A percentile compares a stretch with the other conserved stretches of the same genome.
Conservation (phyloP, 495 filamentous ascomycete species). For the Baudoinia panamericana region DNA sequence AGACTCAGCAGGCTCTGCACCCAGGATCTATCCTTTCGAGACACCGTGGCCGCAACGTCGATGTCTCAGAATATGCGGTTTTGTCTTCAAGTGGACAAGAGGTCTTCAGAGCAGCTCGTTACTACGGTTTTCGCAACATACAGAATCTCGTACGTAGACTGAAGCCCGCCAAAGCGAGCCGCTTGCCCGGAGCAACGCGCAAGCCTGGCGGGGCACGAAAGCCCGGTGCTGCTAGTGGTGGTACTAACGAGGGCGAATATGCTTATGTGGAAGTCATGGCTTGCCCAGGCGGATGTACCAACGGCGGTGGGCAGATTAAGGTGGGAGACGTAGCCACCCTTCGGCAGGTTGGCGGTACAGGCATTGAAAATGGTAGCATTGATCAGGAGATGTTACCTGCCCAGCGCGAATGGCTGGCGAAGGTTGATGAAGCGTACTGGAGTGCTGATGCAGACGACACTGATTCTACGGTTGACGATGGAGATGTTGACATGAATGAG, state of each 20-base stretch:
- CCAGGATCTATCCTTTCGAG: constrained; percentile 54
- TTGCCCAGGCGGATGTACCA: constrained; percentile 93
- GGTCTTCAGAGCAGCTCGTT: constrained; percentile 71
- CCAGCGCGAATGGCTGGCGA: constrained; percentile 73
- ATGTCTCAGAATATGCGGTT: constrained; percentile 69
- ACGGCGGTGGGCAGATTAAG: constrained; percentile 91
- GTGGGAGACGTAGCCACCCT: constrained; percentile 51
- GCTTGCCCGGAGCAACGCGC: constrained; percentile 53
- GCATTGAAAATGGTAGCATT: constrained; percentile 26
- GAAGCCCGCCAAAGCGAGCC: constrained; percentile 60
- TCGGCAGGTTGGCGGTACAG: constrained; percentile 21
- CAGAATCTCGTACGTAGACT: constrained; percentile 87
- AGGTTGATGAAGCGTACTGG: constrained; percentile 89
- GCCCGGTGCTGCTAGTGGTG: constrained; percentile 24
- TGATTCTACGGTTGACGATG: constrained; percentile 27
- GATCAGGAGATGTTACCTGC: constrained; percentile 39
- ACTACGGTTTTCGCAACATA: constrained; percentile 95
- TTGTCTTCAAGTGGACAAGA: constrained; percentile 35
- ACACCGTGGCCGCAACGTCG: constrained; percentile 69
- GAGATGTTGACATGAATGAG: constrained; percentile 20
- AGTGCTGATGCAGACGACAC: constrained; percentile 48
- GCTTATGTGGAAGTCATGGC: constrained; percentile 97
- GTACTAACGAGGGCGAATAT: constrained; percentile 41
- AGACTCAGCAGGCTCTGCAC: constrained; percentile 52
- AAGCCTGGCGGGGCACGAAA: constrained; percentile 33